phyloP scores from a whole-genome alignment of 2,329 filamentous ascomycete genomes.

The Fusarium duplospermum region DNA sequence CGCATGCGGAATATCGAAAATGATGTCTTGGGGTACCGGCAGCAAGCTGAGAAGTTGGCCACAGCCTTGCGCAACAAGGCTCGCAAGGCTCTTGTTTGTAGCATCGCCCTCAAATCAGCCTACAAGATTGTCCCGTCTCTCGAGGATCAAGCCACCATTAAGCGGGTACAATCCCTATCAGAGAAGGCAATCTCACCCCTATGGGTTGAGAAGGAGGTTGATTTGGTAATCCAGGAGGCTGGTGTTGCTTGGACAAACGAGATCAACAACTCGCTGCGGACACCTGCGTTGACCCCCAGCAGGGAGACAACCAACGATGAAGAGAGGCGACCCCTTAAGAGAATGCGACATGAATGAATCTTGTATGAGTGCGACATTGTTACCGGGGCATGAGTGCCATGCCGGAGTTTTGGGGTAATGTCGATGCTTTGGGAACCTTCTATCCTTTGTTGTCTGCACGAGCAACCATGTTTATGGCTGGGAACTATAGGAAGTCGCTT shows the following conservation, averaged over 20 bases:
- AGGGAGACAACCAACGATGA: not conserved
- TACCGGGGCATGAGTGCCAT: not conserved
- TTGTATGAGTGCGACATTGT: not conserved
- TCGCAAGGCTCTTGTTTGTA: not conserved
- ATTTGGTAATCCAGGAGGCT: not conserved
- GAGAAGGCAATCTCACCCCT: not conserved
- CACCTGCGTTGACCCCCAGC: not conserved
- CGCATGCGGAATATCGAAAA: not conserved
- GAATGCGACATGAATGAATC: not conserved
- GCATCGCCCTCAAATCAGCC: conserved; percentile 12
- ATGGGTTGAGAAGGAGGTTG: conserved; percentile 7
- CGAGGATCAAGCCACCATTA: not conserved
- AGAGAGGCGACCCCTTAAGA: not conserved
- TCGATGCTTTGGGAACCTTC: not conserved
- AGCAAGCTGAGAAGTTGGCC: conserved; percentile 3
- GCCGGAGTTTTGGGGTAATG: not conserved
- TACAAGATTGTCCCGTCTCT: conserved; percentile 5
- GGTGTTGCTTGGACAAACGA: not conserved
- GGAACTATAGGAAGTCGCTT: not conserved
- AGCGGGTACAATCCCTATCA: not conserved
- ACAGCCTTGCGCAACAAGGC: conserved; percentile 4
- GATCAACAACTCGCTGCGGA: not conserved
- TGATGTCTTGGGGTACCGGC: not conserved
- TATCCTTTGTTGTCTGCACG: not conserved
- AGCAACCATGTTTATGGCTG: not conserved